These are phyloP conservation scores for Eutrema heterophyllum DNA, from an alignment of 345 rosid genomes.

Conservation along the genomic window DNA sequence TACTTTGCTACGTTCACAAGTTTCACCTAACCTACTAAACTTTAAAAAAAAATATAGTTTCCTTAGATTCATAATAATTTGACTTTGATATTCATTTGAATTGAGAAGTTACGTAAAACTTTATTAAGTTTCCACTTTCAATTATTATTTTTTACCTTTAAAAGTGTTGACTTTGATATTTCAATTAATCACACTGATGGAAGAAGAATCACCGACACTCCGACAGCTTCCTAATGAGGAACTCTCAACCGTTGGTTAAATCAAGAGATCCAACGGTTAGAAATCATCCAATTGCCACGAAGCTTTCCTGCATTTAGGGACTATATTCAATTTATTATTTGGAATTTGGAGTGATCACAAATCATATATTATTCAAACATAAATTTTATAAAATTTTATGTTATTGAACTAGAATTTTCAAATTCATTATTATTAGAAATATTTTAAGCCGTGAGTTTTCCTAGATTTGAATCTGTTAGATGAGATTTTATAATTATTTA, in stretches of 20 bases:
- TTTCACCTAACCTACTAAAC: constrained; percentile 6
- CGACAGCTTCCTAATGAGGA: constrained; percentile 6
- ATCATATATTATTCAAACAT: no score
- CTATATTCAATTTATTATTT: no score
- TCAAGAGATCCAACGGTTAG: constrained; percentile 7
- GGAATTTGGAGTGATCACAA: no score
- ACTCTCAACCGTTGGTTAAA: constrained; percentile 12
- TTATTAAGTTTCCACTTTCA: not conserved
- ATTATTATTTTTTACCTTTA: not conserved
- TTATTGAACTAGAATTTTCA: no score
- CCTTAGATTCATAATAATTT: not conserved
- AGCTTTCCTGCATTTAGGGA: constrained; percentile 14
- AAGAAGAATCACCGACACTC: constrained; percentile 18
- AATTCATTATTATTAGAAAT: no score
- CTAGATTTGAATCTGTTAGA: no score
- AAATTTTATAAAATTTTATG: no score
- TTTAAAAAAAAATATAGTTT: not conserved
- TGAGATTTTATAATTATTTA: no score
- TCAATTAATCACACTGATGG: not conserved
- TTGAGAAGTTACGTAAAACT: constrained; percentile 1
- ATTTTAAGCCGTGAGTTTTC: no score
- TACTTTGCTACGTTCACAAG: constrained; percentile 23
- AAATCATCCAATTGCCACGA: not conserved
- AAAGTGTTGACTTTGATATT: constrained; percentile 16
- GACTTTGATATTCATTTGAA: not conserved